Base-by-base conservation (phyloP, 192 early-diverging fungal genomes). In the Phycomyces nitens region DNA sequence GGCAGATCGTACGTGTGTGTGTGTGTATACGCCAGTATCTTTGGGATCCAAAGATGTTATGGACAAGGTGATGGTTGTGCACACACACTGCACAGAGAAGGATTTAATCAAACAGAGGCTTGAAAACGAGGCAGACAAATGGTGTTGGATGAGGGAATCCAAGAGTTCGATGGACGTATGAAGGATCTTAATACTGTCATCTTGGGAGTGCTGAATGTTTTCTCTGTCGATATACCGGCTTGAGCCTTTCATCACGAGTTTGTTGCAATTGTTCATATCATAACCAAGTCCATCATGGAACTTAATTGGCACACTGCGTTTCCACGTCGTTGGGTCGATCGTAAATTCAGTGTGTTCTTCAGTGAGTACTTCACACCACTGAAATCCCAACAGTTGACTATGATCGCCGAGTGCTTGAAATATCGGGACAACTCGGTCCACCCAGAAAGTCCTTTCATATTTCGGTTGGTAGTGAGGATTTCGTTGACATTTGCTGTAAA, bases 161-260 rank as follows among this genome's bases (percentile, higher is more conserved):
- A 59, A 12, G n/a, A 59, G n/a, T 47, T 59, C 58, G 26, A 59
- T 59, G 11, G 58, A 59, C n/a, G 42, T 20, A 59, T 59, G 34
- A 21, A 58, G 27, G 4, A 40, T 27, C 27, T 58, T 58, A 39
- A 43, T 40, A 11, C 39, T 41, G 41, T 58, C 26, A 10, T 27
- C 38, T 20, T 58, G 34, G 14, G 57, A 41, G 39, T 58, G 57
- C 27, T 58, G 9, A 41, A 58, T 41, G 23, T 41, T 41, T 40
- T 58, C 41, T 11, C 23, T 41, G 38, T 14, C 29, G 57, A 41
- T 44, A n/a, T 27, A 41, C 38, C 41, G 21, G 57, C 57, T 58
- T 20, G 40, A 58, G 18, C 39, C 34, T 58, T 58, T 39, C 57
- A 58, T 58, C 18, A 58, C 20, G 3, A 58, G 41, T 5, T 39